These are phyloP conservation scores for Luffa aegyptiaca DNA, from an alignment of 306 rosid species.

Conservation along the genomic window DNA sequence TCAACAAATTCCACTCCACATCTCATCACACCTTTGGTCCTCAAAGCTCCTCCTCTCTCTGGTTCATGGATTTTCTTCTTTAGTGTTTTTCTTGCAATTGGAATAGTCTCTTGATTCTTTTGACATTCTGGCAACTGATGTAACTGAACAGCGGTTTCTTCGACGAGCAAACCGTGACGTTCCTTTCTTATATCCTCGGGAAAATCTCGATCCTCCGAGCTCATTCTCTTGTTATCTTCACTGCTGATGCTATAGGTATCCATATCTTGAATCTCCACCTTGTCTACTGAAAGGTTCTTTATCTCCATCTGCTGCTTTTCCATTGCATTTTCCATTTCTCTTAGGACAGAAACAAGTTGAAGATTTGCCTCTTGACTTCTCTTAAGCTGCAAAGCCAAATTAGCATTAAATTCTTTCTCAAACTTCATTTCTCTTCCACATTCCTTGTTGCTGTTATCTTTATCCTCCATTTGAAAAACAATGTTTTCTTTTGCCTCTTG, in stretches of 20 bases:
- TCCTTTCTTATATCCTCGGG: slow-evolving; percentile 19
- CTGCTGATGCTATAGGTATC: slow-evolving; percentile 10
- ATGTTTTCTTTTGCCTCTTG: too few species aligned
- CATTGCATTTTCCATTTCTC: slow-evolving; percentile 41
- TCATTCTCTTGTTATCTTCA: slow-evolving; percentile 29
- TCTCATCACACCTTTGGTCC: slow-evolving; percentile 1
- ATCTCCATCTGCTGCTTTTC: slow-evolving; percentile 44
- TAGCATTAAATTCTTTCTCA: slow-evolving; percentile 47
- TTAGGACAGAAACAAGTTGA: slow-evolving; percentile 55
- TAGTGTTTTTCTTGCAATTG: slow-evolving; percentile 21
- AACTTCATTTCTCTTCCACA: slow-evolving; percentile 39
- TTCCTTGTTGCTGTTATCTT: slow-evolving; percentile 18
- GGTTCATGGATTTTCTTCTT: slow-evolving; percentile 27
- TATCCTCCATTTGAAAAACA: slow-evolving; percentile 15
- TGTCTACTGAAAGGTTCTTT: slow-evolving; percentile 26
- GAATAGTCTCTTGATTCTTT: slow-evolving; percentile 11
- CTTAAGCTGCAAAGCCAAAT: slow-evolving; percentile 45
- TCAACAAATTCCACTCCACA: slow-evolving; percentile 15
- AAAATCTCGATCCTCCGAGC: slow-evolving; percentile 15
- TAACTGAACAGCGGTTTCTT: slow-evolving; percentile 12
- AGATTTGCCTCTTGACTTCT: slow-evolving; percentile 49
- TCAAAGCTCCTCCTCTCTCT: too few species aligned
- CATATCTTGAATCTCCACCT: slow-evolving; percentile 16
- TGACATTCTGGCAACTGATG: too few species aligned
- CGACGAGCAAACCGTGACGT: neutral